Evolutionary conservation across 108 stramenopile genomes (phyloP), one percentile per base, ranked within the genome.

Genomic region (Mediolabrus comicus): DNA sequence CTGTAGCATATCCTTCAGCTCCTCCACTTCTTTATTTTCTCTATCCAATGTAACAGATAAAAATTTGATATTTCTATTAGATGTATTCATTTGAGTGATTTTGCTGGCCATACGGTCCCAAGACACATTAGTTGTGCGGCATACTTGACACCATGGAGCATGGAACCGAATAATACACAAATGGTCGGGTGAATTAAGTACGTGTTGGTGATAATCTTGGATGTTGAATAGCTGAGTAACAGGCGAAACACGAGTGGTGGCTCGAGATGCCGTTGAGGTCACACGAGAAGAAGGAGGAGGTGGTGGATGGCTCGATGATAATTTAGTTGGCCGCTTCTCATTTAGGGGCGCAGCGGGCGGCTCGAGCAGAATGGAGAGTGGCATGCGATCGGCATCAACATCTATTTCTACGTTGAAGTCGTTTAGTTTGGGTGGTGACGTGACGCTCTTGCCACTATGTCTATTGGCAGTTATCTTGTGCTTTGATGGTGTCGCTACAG

Each of bases 91-190:
- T 31, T 59, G 46, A 11, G 22, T 4, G 7, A 76, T 27, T 35
- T 62, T 63, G 41, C 67, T 30, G 9, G 67, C 75, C 67, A 76
- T 68, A 19, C 75, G 61, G 17, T 76, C 75, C 39, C 54, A 76
- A 19, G 75, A 67, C 0, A 76, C 67, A 30, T 62, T 56, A 30
- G 75, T 76, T 3, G 67, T 16, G 22, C 67, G 61, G 56, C 75
- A 76, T 30, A 56, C 35, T 49, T 64, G 60, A 57, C 75, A 76
- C 75, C 75, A 76, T 4, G 75, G 75, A n/a, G 75, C 67, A 12
- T 57, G 60, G 75, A 76, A 76, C n/a, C 75, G 75, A 35, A 76
- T 36, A 62, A 76, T 54, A 38, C 29, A 49, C 1, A 75, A 27
- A 22, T 46, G 51, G 29, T 51, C 54, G 19, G 36, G 17, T 7